Evolutionary conservation across 805 yeast genomes (phyloP).

Genomic region (Starmerella roubikii): DNA sequence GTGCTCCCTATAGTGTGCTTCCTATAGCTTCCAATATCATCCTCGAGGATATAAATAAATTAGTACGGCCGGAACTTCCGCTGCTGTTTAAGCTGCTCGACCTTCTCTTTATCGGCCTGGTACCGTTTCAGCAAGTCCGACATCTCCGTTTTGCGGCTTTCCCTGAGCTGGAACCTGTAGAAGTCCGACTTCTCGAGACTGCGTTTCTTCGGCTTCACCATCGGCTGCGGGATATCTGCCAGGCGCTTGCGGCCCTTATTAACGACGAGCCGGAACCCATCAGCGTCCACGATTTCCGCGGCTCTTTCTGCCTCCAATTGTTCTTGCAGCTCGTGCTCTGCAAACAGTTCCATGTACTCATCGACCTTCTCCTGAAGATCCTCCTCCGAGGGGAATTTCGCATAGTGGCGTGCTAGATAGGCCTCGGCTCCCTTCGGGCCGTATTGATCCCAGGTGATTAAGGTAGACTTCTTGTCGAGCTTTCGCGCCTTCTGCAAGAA

Average conservation of each 20-base stretch:
- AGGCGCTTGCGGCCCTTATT: slow-evolving; percentile 74
- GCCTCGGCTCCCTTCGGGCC: slow-evolving; percentile 31
- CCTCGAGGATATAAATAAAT: slow-evolving; percentile 4
- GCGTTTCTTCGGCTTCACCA: slow-evolving; percentile 36
- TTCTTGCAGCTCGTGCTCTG: slow-evolving; percentile 48
- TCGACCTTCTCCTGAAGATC: slow-evolving; percentile 45
- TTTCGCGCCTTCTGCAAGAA: slow-evolving; percentile 53
- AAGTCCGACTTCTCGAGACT: slow-evolving; percentile 77
- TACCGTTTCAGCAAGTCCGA: slow-evolving; percentile 71
- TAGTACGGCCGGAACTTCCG: slow-evolving; percentile 77
- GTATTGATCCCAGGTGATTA: slow-evolving; percentile 25
- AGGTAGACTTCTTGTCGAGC: slow-evolving; percentile 18
- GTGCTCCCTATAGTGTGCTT: no score
- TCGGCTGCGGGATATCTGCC: slow-evolving; percentile 37
- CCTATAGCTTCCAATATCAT: no score
- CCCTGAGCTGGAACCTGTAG: slow-evolving; percentile 92
- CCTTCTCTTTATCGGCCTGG: slow-evolving; percentile 80
- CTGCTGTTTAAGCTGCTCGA: slow-evolving; percentile 62
- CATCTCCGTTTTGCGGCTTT: slow-evolving; percentile 83
- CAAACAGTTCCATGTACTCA: slow-evolving; percentile 51
- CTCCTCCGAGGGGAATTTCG: slow-evolving; percentile 32
- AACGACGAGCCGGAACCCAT: slow-evolving; percentile 85
- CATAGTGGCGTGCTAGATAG: slow-evolving; percentile 28
- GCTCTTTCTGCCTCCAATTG: slow-evolving; percentile 15
- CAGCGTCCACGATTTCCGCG: slow-evolving; percentile 64